Evolutionary conservation across 2,329 filamentous ascomycete genomes (phyloP), one percentile per base, ranked within the genome.

Genomic region (Nothomitra cinnamomea): DNA sequence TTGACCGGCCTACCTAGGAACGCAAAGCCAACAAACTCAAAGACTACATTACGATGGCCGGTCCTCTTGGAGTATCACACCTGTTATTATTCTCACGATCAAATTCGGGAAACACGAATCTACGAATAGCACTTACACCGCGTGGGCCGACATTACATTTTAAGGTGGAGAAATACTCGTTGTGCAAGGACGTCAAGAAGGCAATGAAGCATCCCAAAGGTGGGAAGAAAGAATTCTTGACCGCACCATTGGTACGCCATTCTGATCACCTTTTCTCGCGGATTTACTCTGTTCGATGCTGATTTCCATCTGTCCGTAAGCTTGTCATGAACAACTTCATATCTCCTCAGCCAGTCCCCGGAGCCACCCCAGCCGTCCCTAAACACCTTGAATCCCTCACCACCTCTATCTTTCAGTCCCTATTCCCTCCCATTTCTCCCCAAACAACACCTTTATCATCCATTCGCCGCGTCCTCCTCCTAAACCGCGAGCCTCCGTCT

Each of bases 271-370:
- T 47, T 32, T 19, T 5, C 15, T 13, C 7, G 54, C 42, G 24
- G n/a, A 32, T 35, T 15, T 53, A 47, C 51, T 22, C 10, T 7
- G n/a, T 36, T 35, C 24, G 24, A 54, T n/a, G n/a, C 35, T 38
- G 21, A 54, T 36, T 28, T 12, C 35, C 28, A 35, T 38, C 47
- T 53, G 54, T 53, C 36, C 25, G 24, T 17, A 57, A 83, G 79
- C 77, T 98, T 45, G 92, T 98, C 59, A 96, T 98, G 92, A 98
- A 98, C 71, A 95, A 95, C 67, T 95, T 98, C 67, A 78, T 79
- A 40, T 83, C 81, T 2, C 76, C 83, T 25, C 73, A 74, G 57
- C 66, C 69, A 51, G 4, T 57, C 59, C 65, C 69, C 54, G 65
- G 71, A 56, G 77, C 80, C 55, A 69, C 77, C 28, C 76, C 75